Base-by-base conservation (phyloP, 164 flowering plant species). In the Saururus chinensis region DNA sequence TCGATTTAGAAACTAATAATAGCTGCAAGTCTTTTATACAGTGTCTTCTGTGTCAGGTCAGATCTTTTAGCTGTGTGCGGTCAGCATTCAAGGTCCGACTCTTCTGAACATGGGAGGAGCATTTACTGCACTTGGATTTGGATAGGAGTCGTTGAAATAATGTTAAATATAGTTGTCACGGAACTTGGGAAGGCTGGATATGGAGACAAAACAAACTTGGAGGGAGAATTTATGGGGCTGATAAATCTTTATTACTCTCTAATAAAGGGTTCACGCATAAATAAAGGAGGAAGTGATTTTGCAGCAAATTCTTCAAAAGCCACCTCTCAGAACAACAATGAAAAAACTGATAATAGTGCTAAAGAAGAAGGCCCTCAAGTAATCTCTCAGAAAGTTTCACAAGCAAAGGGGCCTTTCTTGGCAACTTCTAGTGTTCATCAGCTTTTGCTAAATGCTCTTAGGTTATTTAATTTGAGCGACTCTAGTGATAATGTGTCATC, bases 111-210 rank as follows among this genome's bases (percentile, higher is more conserved):
- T 62, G 87, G 82, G 67, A 81, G 74, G 71, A 57, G 68, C 41
- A 79, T 63, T 60, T 77, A 60, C 55, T 73, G 71, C 69, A 74
- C 82, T 67, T 67, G 71, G 61, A 65, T 91, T 76, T 76, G 84
- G 70, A 74, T 71, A 7, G 91, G 97, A 52, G 80, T 86, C 42
- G 40, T 84, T 62, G 85, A 91, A 73, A 91, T 83, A 40, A 13
- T 88, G 45, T 56, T 88, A 71, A 91, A 91, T 73, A 64, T 52
- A 21, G 73, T 82, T 56, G 82, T 75, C 40, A 54, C 65, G 19
- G 88, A 88, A 60, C 57, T 81, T 73, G 88, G 81, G 76, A 86
- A 80, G 73, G 80, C 79, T 57, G 68, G 63, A 51, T 84, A 71
- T 52, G 53, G 22, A n/a, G 72, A 70, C 53, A 82, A 74, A 68